Percentiles rank a stretch among this genome's conserved stretches.
Evolutionary conservation across 1,284 basidiomycete genomes (phyloP).

Genomic region (Apiotrichum brassicae): DNA sequence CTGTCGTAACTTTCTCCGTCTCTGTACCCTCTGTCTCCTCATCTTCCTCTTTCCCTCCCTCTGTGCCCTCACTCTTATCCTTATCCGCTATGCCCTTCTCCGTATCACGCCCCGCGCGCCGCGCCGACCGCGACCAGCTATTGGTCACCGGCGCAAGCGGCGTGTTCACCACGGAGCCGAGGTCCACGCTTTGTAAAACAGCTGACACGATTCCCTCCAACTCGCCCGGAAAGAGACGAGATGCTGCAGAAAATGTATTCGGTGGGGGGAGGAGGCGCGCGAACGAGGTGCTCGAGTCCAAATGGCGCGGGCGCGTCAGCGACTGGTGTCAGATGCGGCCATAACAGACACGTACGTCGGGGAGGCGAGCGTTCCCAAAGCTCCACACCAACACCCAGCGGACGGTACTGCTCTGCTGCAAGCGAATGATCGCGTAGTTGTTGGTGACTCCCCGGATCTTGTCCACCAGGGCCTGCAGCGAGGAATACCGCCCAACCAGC

Average conservation of each 20-base stretch:
- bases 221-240: too few relatives aligned
- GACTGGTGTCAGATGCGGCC: slow-evolving; percentile 11
- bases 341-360: slow-evolving; percentile 60
- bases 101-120: slow-evolving; percentile 28
- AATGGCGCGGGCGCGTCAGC: slow-evolving; percentile 20
- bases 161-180: not conserved
- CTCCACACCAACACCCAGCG: slow-evolving; percentile 90
- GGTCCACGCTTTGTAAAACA: slow-evolving; percentile 11
- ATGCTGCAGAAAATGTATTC: slow-evolving; percentile 26
- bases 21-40: too few relatives aligned
- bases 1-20: too few relatives aligned
- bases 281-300: slow-evolving; percentile 51
- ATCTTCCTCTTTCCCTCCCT: too few relatives aligned
- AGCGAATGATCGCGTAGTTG: slow-evolving; percentile 78
- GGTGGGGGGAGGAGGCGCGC: slow-evolving; percentile 52
- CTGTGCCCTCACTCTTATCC: too few relatives aligned
- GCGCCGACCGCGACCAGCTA: slow-evolving; percentile 68
- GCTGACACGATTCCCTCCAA: slow-evolving; percentile 22
- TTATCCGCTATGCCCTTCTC: too few relatives aligned
- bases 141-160: slow-evolving; percentile 52
- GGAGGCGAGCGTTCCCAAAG: slow-evolving; percentile 57
- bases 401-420: slow-evolving; percentile 74
- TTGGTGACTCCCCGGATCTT: slow-evolving; percentile 59
- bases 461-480: slow-evolving; percentile 58
- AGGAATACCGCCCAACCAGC: slow-evolving; percentile 78